Conservation (phyloP, 192 early-diverging fungal genomes). For the Linnemannia exigua region DNA sequence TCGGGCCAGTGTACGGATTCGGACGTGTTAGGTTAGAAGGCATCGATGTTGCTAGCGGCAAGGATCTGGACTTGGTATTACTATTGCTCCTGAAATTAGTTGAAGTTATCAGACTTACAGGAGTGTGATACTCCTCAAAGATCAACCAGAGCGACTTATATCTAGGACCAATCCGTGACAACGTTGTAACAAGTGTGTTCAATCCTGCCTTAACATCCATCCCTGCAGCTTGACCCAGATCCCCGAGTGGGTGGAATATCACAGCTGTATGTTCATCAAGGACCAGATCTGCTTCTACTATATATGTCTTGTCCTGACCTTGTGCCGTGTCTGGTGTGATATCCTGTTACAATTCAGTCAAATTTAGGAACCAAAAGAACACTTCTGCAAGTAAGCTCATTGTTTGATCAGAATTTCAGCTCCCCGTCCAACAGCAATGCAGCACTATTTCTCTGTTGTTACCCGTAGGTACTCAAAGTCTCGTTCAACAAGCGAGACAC, state of each 20-base stretch:
- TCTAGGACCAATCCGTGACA: conserved; percentile 32
- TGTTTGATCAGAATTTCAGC: not conserved
- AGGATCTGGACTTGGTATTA: no score
- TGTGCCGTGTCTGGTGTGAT: not conserved
- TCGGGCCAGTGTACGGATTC: conserved; percentile 35
- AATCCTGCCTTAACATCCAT: conserved; percentile 28
- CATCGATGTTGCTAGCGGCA: not conserved
- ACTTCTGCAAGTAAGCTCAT: no score
- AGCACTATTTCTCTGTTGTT: not conserved
- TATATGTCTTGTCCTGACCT: not conserved
- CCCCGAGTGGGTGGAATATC: conserved; percentile 29
- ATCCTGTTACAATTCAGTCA: not conserved
- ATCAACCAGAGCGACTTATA: conserved; percentile 33
- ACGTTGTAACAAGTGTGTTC: conserved; percentile 10
- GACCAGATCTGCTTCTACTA: conserved; percentile 33
- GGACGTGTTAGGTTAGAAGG: not conserved
- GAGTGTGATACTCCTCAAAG: conserved; percentile 32
- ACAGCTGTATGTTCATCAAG: conserved; percentile 29
- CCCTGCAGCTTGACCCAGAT: conserved; percentile 19
- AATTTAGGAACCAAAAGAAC: no score
- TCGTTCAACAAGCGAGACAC: conserved; percentile 20
- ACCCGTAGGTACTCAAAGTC: conserved; percentile 40
- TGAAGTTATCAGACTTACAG: not conserved
- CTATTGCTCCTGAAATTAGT: not conserved
- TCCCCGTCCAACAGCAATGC: not conserved